phyloP scores from a whole-genome alignment of 345 rosid genomes.

The Isatis tinctoria region DNA sequence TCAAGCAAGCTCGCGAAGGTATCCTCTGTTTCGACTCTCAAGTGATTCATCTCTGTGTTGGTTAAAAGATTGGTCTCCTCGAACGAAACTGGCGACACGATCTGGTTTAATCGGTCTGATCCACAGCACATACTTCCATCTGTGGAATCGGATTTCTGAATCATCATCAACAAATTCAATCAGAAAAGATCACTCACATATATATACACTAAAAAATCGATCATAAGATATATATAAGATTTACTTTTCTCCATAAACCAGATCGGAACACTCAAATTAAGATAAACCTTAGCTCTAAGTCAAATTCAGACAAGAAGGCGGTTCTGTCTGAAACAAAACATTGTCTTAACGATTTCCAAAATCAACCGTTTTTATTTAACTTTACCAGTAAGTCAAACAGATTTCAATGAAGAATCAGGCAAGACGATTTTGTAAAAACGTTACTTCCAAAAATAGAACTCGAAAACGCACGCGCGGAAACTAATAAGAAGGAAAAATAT shows the following conservation, averaged over 20 bases:
- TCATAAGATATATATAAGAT: neutral
- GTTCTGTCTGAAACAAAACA: constrained; percentile 5
- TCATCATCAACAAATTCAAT: neutral
- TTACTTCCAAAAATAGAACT: constrained; percentile 1
- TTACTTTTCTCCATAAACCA: neutral
- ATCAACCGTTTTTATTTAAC: neutral
- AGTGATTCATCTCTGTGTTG: constrained; percentile 61
- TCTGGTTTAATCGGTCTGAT: constrained; percentile 40
- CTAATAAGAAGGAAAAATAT: neutral
- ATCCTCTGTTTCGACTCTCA: constrained; percentile 76
- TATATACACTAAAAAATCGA: neutral
- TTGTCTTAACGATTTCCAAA: constrained; percentile 3
- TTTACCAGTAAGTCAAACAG: constrained; percentile 22
- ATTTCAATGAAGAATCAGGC: constrained; percentile 16
- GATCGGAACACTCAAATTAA: neutral
- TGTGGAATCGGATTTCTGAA: constrained; percentile 31
- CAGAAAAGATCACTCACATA: neutral
- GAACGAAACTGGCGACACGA: constrained; percentile 21
- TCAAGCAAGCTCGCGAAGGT: constrained; percentile 83
- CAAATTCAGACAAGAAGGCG: constrained; percentile 9
- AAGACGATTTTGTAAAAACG: constrained; percentile 1
- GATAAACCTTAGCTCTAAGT: neutral
- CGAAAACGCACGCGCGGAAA: neutral
- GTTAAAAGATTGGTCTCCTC: constrained; percentile 33
- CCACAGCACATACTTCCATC: constrained; percentile 58